Evolutionary conservation across 495 filamentous ascomycete genomes (phyloP), one percentile per base, ranked within the genome.

Genomic region (Trichoderma parareesei): DNA sequence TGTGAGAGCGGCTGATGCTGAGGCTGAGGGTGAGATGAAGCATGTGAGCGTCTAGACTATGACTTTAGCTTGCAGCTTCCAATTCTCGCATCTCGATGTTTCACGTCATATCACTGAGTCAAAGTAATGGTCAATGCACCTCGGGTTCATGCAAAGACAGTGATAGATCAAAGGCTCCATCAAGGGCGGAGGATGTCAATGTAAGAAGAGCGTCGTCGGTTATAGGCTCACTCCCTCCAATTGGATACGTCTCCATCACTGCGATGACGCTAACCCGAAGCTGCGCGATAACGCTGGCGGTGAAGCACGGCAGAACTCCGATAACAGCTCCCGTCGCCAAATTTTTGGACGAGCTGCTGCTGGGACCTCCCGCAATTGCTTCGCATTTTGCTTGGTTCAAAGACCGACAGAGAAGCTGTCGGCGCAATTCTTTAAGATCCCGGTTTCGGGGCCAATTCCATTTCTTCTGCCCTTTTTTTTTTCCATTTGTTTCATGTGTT

Each of bases 321-420:
- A 49, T 46, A 38, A 44, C 40, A 38, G 38, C 43, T 38, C 42
- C 27, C 9, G 43, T 18, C 43, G 62, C 62, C 62, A 65, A 59
- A 65, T 65, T 65, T 65, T 65, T 59, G 63, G 63, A 62, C 35
- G 38, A 62, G 38, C 38, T 41, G 33, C 11, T 38, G 38, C 60
- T 13, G 38, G 38, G 13, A 13, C 13, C 38, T 42, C 9, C 42
- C 14, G 2, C 38, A 37, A 44, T 41, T 8, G 60, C 60, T 33
- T 41, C 35, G 18, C 38, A 41, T 14, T 18, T 57, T 6, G 49
- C 6, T 18, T 41, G 60, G 38, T 13, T 62, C 42, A n/a, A 33
- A 44, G 11, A 62, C 16, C 20, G 60, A 41, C n/a, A 13, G 60
- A 9, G 38, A 61, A 8, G 60, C 38, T 61, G 60, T 40, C 14